Evolutionary conservation across 2,329 filamentous ascomycete genomes (phyloP), one percentile per base, ranked within the genome.

Genomic region (Trichoderma asperellum): DNA sequence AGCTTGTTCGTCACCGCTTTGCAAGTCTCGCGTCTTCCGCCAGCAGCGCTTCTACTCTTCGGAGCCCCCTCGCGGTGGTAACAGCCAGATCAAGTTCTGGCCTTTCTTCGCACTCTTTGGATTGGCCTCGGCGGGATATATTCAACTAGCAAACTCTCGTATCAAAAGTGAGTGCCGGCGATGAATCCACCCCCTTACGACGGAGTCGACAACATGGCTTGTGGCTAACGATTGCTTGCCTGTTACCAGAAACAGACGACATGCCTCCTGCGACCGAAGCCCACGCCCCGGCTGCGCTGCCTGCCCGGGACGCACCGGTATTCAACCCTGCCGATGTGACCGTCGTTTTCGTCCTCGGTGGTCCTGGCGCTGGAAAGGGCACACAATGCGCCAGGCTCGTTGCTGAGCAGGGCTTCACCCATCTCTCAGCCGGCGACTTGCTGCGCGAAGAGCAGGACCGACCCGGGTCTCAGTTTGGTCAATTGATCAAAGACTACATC

Each of bases 341-440:
- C n/a, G 94, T 98, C 70, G 84, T 99, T 80, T 98, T 97, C 84
- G 93, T 98, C 72, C 93, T 99, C 71, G 95, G 95, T 80, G 96
- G 96, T 2, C 96, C 96, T 16, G 96, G 96, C 73, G 93, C 94
- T 72, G 96, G 96, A 76, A 99, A 99, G 81, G 96, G 96, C 76
- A 99, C 96, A 2, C 95, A 99, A 82, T 98, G 95, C 85, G 88
- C 89, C 74, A 92, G 92, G 73, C 90, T 99, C 40, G 95, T 97
- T 62, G 84, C 88, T 57, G 89, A 96, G 80, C 96, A 97, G 80
- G 90, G 91, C 79, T 98, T 98, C 88, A 91, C 89, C 71, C 96
- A 99, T 81, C 89, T 99, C 43, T 96, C 92, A 4, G 96, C 96
- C 0, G 96, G 96, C 69, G 96, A 99, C 80, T 87, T 99, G 57